phyloP scores from a whole-genome alignment of 441 rosid genomes.

The Erodium chrysanthum region DNA sequence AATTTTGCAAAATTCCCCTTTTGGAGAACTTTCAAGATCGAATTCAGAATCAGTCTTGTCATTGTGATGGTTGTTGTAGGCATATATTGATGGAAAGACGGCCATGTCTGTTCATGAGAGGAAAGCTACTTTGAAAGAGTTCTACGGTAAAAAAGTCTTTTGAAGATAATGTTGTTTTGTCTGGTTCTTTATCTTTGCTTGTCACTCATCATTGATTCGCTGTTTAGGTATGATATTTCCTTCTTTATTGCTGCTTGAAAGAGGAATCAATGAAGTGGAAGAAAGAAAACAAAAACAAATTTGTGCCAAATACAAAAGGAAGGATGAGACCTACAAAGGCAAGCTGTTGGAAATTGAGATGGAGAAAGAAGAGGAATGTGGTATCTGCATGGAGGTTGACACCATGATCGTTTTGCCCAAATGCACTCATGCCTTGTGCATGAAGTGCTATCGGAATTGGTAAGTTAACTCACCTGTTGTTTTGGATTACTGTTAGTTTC shows the following conservation, averaged over 20 bases:
- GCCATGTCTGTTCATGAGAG: constrained; percentile 79
- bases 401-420: constrained; percentile 61
- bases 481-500: background rate
- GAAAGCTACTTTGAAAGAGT: constrained; percentile 70
- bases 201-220: background rate
- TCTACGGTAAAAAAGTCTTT: constrained; percentile 45
- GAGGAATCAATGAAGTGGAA: constrained; percentile 65
- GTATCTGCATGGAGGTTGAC: constrained; percentile 72
- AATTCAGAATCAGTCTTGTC: background rate
- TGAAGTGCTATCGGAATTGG: constrained; percentile 71
- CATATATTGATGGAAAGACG: constrained; percentile 72
- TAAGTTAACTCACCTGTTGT: constrained; percentile 23
- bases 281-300: constrained; percentile 61
- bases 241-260: constrained; percentile 65
- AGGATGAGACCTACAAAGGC: constrained; percentile 35
- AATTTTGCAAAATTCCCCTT: background rate
- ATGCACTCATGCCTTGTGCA: constrained; percentile 70
- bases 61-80: constrained; percentile 40
- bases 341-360: constrained; percentile 43
- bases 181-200: background rate
- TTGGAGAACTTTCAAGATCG: background rate
- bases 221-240: constrained; percentile 68
- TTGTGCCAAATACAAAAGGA: constrained; percentile 46
- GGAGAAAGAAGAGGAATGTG: constrained; percentile 81
- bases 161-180: too few species aligned